Evolutionary conservation across 371 early-diverging fungal genomes (phyloP).

Genomic region (Basidiobolus meristosporus): DNA sequence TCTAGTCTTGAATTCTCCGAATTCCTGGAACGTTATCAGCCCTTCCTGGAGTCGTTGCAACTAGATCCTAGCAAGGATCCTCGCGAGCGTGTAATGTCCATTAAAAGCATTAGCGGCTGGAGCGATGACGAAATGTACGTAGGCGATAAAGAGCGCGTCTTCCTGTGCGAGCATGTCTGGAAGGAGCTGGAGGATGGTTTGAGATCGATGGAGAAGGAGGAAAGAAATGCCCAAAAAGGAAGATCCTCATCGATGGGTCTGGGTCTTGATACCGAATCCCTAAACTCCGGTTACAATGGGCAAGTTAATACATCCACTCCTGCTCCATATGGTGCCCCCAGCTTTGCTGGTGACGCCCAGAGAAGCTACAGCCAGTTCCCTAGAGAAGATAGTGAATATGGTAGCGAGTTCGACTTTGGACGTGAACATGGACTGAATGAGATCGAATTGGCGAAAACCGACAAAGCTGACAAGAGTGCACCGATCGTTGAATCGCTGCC

Average conservation of each 20-base stretch:
- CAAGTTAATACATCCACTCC: too few species aligned
- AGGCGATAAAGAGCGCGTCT: constrained; percentile 36
- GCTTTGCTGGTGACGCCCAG: too few species aligned
- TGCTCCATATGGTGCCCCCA: too few species aligned
- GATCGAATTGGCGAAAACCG: background rate
- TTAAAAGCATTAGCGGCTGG: constrained; percentile 20
- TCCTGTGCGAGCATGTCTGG: constrained; percentile 48
- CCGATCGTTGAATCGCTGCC: too few species aligned
- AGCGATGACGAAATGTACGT: constrained; percentile 8
- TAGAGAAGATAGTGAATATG: background rate
- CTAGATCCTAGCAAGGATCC: constrained; percentile 13
- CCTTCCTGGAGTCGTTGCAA: constrained; percentile 8
- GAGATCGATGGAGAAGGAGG: constrained; percentile 46
- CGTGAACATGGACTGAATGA: background rate
- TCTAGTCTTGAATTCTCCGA: too few species aligned
- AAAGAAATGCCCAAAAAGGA: constrained; percentile 17
- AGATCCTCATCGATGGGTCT: constrained; percentile 10
- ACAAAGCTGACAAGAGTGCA: too few species aligned
- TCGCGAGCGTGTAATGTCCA: constrained; percentile 14
- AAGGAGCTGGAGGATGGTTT: constrained; percentile 62
- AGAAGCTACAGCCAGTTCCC: background rate
- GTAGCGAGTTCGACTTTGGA: background rate
- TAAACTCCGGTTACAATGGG: background rate
- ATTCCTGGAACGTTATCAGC: constrained; percentile 41
- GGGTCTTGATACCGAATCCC: constrained; percentile 15